Evolutionary conservation across 2,329 filamentous ascomycete genomes (phyloP).

Genomic region (Scedosporium aurantiacum): DNA sequence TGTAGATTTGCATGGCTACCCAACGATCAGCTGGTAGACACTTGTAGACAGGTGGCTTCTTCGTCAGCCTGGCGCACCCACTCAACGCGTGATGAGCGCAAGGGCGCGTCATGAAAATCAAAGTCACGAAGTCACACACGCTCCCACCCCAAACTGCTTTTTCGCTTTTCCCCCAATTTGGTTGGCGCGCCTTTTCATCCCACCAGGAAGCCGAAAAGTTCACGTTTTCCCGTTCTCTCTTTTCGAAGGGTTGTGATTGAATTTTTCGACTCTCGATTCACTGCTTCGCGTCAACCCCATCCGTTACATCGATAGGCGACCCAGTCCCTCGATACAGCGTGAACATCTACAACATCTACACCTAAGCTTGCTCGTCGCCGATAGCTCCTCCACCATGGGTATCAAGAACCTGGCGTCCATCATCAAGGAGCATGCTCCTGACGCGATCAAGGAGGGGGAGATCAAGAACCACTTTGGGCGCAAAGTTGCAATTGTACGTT

Average conservation of each 20-base stretch:
- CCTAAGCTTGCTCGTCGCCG: neutral
- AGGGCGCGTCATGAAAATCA: neutral
- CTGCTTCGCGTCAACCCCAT: no score
- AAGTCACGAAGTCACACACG: neutral
- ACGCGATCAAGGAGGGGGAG: constrained; percentile 88
- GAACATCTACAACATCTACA: no score
- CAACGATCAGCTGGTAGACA: no score
- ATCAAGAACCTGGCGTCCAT: constrained; percentile 68
- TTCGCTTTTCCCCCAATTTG: neutral
- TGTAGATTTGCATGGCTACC: no score
- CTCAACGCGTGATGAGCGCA: neutral
- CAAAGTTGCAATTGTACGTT: constrained; percentile 88
- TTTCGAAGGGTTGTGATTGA: neutral
- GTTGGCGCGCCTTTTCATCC: neutral
- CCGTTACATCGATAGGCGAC: no score
- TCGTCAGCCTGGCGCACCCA: neutral
- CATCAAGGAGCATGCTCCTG: constrained; percentile 87
- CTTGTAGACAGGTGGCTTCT: no score
- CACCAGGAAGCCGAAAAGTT: neutral
- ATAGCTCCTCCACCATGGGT: constrained; percentile 32
- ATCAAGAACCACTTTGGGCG: constrained; percentile 99
- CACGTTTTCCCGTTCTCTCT: neutral
- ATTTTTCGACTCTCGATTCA: neutral
- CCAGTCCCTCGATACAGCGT: no score
- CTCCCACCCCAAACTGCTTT: neutral